A percentile compares a stretch with the other conserved stretches of the same genome.
Conservation (phyloP, 2,329 filamentous ascomycete genomes). For the Colletotrichum echinochloae region DNA sequence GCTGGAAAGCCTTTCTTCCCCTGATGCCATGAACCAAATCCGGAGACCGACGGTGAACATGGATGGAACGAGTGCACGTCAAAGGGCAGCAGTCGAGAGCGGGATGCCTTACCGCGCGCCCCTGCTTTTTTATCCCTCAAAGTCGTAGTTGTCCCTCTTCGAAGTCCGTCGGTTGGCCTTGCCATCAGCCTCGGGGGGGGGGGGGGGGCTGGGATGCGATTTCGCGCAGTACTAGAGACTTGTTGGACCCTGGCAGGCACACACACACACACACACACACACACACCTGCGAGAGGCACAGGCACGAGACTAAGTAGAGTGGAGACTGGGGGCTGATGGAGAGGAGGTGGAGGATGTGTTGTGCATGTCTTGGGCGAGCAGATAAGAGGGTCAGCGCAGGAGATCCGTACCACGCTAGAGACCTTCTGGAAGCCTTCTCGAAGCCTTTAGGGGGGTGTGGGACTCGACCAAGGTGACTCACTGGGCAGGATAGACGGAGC, state of each 20-base stretch:
- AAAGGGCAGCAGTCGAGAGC: background rate
- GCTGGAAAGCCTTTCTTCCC: background rate
- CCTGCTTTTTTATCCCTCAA: constrained; percentile 23
- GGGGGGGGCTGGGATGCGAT: background rate
- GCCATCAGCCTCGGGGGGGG: constrained; percentile 7
- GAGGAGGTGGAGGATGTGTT: background rate
- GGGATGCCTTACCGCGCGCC: constrained; percentile 22
- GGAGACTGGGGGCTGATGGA: background rate
- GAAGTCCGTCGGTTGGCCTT: constrained; percentile 20
- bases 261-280: background rate
- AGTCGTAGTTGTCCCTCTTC: background rate
- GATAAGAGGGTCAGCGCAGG: background rate
- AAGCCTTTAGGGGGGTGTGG: background rate
- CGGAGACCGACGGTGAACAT: constrained; percentile 12
- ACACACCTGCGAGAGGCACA: background rate
- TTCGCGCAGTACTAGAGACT: constrained; percentile 3
- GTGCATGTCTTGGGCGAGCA: constrained; percentile 18
- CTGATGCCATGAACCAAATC: background rate
- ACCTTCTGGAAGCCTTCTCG: constrained; percentile 29
- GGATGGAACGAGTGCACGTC: background rate
- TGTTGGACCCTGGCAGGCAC: background rate
- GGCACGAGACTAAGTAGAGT: background rate
- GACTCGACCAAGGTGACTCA: background rate
- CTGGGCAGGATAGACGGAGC: background rate
- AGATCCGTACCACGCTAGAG: constrained; percentile 28